Percentiles rank a stretch among this genome's conserved stretches.
These are phyloP conservation scores for Scutellaria baicalensis DNA, from an alignment of 257 asterid species.

Conservation along the genomic window DNA sequence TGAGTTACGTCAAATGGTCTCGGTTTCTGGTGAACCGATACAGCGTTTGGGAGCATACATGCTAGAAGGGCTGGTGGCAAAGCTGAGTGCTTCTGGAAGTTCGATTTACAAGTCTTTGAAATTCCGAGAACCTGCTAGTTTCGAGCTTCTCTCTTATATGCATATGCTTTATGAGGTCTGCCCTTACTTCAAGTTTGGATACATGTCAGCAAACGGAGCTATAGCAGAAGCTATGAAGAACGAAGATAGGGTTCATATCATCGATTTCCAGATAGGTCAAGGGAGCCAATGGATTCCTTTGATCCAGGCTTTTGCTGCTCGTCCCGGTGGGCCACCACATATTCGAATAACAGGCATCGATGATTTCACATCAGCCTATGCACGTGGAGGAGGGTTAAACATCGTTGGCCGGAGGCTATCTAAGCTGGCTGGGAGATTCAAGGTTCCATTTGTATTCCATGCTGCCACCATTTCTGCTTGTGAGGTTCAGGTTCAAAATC, in stretches of 20 bases:
- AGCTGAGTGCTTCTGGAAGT: slow-evolving; percentile 56
- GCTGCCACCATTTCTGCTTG: slow-evolving; percentile 35
- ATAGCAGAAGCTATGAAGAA: slow-evolving; percentile 87
- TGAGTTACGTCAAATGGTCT: slow-evolving; percentile 64
- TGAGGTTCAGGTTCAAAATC: slow-evolving; percentile 28
- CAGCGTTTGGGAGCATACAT: slow-evolving; percentile 88
- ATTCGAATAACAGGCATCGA: slow-evolving; percentile 78
- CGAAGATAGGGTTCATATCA: slow-evolving; percentile 58
- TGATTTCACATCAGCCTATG: slow-evolving; percentile 57
- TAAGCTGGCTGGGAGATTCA: slow-evolving; percentile 53
- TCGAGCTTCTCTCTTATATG: slow-evolving; percentile 64
- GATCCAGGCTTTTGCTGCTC: slow-evolving; percentile 72
- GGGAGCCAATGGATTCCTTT: slow-evolving; percentile 87
- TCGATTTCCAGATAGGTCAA: slow-evolving; percentile 82
- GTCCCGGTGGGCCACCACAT: slow-evolving; percentile 82
- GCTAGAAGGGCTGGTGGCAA: slow-evolving; percentile 83
- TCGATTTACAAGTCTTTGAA: slow-evolving; percentile 50
- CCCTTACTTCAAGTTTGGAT: slow-evolving; percentile 81
- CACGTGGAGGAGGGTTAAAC: slow-evolving; percentile 71
- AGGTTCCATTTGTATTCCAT: slow-evolving; percentile 72
- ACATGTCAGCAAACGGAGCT: slow-evolving; percentile 92
- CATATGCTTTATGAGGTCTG: slow-evolving; percentile 71
- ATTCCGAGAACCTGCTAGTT: slow-evolving; percentile 57
- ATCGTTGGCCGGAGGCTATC: slow-evolving; percentile 70
- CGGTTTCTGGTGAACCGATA: slow-evolving; percentile 79